phyloP scores from a whole-genome alignment of 1,139 yeast genomes.

The Diutina scorzettiae region DNA sequence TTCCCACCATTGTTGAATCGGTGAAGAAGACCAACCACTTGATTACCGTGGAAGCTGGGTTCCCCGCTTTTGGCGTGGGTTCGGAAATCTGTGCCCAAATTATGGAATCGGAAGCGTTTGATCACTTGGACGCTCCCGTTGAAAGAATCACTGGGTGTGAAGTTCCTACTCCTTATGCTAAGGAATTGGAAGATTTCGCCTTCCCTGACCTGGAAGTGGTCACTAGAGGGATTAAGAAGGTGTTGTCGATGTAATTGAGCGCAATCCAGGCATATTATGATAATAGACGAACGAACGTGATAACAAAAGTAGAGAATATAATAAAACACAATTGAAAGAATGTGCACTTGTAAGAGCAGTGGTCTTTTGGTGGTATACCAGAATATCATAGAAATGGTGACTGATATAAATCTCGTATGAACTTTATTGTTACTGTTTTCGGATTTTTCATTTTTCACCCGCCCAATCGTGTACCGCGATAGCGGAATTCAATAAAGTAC shows the following conservation, averaged over 20 bases:
- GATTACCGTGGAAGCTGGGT: conserved; percentile 93
- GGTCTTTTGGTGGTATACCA: no score
- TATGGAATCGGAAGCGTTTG: conserved; percentile 98
- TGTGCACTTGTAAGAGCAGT: no score
- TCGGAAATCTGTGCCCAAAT: conserved; percentile 96
- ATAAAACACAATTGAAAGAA: background rate
- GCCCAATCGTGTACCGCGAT: no score
- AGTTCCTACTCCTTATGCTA: conserved; percentile 98
- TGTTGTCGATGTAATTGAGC: conserved; percentile 23
- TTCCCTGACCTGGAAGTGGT: conserved; percentile 95
- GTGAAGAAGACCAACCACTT: conserved; percentile 96
- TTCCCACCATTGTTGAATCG: conserved; percentile 72
- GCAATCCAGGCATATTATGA: background rate
- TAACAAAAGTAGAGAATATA: background rate
- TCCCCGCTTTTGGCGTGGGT: conserved; percentile 98
- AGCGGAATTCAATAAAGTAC: no score
- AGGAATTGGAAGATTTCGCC: conserved; percentile 93
- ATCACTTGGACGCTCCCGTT: conserved; percentile 96
- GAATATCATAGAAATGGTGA: no score
- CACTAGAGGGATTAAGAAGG: conserved; percentile 84
- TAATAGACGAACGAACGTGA: background rate
- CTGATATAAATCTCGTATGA: no score
- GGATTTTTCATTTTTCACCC: no score
- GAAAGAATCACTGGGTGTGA: conserved; percentile 99
- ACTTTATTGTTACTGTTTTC: no score